These are phyloP conservation scores for Candida sanyaensis DNA, from an alignment of 1,139 yeast genomes.

Conservation along the genomic window DNA sequence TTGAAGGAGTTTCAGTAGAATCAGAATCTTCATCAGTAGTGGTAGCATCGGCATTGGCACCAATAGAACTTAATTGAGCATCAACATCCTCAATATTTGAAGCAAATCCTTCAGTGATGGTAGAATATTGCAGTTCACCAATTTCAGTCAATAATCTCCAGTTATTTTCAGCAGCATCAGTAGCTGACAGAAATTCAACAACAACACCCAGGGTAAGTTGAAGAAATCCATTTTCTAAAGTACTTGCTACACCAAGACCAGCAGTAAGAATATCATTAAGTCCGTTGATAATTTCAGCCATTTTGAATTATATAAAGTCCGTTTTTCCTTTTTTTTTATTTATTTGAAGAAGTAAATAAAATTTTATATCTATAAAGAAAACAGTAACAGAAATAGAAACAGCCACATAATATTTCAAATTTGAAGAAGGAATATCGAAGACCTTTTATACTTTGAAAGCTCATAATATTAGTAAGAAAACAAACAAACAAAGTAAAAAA, in stretches of 20 bases:
- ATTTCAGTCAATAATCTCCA: slow-evolving; percentile 16
- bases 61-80: slow-evolving; percentile 7
- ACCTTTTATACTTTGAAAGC: background rate
- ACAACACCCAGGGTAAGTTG: slow-evolving; percentile 19
- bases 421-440: too few relatives aligned
- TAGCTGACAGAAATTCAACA: slow-evolving; percentile 12
- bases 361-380: background rate
- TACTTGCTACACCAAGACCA: slow-evolving; percentile 16
- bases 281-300: slow-evolving; percentile 15
- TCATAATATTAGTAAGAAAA: background rate
- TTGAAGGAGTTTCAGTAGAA: slow-evolving; percentile 3
- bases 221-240: slow-evolving; percentile 15
- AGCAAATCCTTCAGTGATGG: slow-evolving; percentile 17
- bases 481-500: background rate
- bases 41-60: slow-evolving; percentile 4
- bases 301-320: background rate
- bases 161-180: slow-evolving; percentile 11
- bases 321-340: too few relatives aligned
- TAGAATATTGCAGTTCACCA: slow-evolving; percentile 12
- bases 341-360: slow-evolving; percentile 21
- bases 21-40: slow-evolving; percentile 10
- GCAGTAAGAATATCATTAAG: slow-evolving; percentile 14
- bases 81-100: slow-evolving; percentile 15
- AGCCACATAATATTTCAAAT: too few relatives aligned
- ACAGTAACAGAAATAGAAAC: background rate